These are phyloP conservation scores for Oxytropis ochrocephala DNA, from an alignment of 306 rosid species.

Conservation along the genomic window DNA sequence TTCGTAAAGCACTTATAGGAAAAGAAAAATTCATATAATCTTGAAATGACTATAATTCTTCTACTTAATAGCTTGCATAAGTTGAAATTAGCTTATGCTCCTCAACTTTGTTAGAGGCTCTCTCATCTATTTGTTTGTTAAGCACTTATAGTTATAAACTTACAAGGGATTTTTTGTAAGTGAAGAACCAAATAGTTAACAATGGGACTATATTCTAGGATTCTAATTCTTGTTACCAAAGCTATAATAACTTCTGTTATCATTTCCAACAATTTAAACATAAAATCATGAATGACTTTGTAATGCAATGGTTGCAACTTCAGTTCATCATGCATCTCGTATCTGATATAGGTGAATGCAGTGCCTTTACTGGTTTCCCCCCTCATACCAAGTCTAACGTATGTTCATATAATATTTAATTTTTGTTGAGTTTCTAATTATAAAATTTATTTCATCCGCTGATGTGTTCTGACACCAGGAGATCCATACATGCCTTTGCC, in stretches of 20 bases:
- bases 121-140: neutral
- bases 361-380: neutral
- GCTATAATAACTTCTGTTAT: neutral
- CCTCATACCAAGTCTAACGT: neutral
- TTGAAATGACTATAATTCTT: neutral
- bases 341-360: neutral
- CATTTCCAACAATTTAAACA: neutral
- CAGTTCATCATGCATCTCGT: neutral
- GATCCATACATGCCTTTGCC: conserved; percentile 98
- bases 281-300: neutral
- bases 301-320: neutral
- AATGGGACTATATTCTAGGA: too few relatives aligned
- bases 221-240: neutral
- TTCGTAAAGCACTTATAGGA: neutral
- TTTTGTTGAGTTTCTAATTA: conserved; percentile 21
- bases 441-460: conserved; percentile 20
- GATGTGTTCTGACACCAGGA: conserved; percentile 97
- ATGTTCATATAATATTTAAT: too few relatives aligned
- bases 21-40: neutral
- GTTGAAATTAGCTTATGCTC: neutral
- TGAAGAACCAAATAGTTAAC: too few relatives aligned
- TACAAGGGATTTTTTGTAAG: too few relatives aligned
- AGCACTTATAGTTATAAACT: too few relatives aligned
- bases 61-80: neutral
- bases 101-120: neutral